A percentile compares a stretch with the other conserved stretches of the same genome.
Evolutionary conservation across 2,329 filamentous ascomycete genomes (phyloP).

Genomic region (Calonectria crousiana): DNA sequence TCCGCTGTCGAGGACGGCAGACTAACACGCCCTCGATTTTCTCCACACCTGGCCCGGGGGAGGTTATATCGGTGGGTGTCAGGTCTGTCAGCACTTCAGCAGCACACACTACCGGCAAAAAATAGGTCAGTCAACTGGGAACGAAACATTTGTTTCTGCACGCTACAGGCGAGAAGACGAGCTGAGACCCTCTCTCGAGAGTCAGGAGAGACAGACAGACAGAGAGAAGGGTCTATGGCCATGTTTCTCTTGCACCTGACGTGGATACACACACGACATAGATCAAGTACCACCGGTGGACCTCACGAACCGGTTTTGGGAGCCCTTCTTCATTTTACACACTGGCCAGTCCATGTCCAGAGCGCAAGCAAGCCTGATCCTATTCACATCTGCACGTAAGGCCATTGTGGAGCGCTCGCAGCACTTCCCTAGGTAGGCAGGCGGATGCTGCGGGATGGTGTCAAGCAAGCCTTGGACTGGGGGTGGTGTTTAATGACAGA

Average conservation of each 20-base stretch:
- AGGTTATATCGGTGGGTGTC: neutral
- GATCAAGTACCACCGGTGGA: slow-evolving; percentile 5
- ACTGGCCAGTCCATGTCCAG: slow-evolving; percentile 19
- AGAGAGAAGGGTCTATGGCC: neutral
- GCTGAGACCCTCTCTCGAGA: neutral
- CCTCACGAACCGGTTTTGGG: slow-evolving; percentile 13
- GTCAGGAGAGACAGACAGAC: neutral
- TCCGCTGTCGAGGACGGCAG: neutral
- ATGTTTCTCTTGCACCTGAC: neutral
- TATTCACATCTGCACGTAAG: slow-evolving; percentile 17
- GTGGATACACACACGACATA: neutral
- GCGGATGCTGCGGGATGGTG: slow-evolving; percentile 17
- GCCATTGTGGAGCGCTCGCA: slow-evolving; percentile 24
- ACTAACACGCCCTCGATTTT: neutral
- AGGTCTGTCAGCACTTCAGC: slow-evolving; percentile 5
- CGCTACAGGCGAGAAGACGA: neutral
- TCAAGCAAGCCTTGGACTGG: neutral
- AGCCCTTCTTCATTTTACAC: slow-evolving; percentile 18
- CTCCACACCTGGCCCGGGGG: neutral
- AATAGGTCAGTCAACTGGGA: neutral
- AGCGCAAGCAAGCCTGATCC: slow-evolving; percentile 3
- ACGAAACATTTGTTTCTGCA: slow-evolving; percentile 2
- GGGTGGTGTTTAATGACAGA: neutral
- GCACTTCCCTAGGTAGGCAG: slow-evolving; percentile 22
- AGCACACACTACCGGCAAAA: neutral